Evolutionary conservation across 2,329 filamentous ascomycete genomes (phyloP).

Genomic region (Sporothrix variecibatus): DNA sequence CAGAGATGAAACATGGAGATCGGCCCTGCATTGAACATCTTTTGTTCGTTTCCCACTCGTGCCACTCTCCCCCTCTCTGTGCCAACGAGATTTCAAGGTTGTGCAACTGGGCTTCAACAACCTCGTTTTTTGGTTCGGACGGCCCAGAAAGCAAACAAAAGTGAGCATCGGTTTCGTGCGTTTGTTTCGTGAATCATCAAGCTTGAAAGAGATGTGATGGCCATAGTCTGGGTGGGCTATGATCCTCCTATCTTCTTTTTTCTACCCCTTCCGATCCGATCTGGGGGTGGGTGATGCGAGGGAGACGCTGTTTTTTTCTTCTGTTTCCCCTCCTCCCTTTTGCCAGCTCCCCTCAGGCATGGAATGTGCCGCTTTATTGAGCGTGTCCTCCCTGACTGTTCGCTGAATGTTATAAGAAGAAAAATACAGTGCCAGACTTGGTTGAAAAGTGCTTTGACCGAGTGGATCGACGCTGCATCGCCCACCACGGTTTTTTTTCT

Average conservation of each 20-base stretch:
- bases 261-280: not conserved
- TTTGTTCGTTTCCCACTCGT: not conserved
- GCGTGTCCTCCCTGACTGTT: not conserved
- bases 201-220: not conserved
- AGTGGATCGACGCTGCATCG: not conserved
- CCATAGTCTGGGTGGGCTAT: not conserved
- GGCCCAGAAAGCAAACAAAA: not conserved
- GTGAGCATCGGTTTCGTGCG: not conserved
- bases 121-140: not conserved
- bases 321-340: not conserved
- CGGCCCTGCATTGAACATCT: constrained; percentile 2
- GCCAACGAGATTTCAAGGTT: not conserved
- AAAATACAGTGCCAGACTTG: not conserved
- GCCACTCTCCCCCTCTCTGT: not conserved
- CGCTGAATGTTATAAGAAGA: not conserved
- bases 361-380: constrained; percentile 10
- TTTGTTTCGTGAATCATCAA: constrained; percentile 2
- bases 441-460: not conserved
- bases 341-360: not conserved
- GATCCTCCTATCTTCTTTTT: not conserved
- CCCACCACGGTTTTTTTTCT: not conserved
- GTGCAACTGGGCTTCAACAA: not conserved
- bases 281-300: constrained; percentile 1
- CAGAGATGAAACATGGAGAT: constrained; percentile 17
- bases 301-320: constrained; percentile 1